These are phyloP conservation scores for Kodamaea suecica DNA, from an alignment of 1,139 yeast genomes.

Conservation along the genomic window DNA sequence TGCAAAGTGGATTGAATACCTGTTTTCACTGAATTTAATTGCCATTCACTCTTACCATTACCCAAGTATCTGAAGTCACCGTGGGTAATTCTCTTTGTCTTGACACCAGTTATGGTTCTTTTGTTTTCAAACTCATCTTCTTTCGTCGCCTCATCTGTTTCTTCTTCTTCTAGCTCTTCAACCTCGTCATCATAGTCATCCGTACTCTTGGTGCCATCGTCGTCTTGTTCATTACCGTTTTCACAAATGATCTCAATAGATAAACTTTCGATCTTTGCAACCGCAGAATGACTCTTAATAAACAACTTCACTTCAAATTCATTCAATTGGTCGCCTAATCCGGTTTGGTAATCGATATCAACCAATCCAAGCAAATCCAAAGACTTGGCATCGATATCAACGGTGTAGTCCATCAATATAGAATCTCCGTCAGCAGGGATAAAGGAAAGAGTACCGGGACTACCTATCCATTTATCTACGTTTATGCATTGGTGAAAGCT, in stretches of 20 bases:
- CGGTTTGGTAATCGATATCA: conserved; percentile 56
- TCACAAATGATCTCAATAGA: conserved; percentile 46
- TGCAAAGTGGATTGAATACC: conserved; percentile 72
- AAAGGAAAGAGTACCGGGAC: conserved; percentile 51
- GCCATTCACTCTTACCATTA: conserved; percentile 67
- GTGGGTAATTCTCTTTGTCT: conserved; percentile 58
- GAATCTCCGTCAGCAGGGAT: conserved; percentile 88
- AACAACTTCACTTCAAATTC: conserved; percentile 75
- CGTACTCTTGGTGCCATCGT: conserved; percentile 5
- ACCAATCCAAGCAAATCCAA: conserved; percentile 49
- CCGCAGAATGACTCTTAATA: conserved; percentile 48
- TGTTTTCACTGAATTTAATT: conserved; percentile 54
- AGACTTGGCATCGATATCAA: conserved; percentile 43
- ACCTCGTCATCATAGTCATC: conserved; percentile 12
- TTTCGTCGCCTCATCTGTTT: conserved; percentile 4
- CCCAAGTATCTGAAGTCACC: conserved; percentile 66
- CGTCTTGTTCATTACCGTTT: conserved; percentile 4
- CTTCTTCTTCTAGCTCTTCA: conserved; percentile 11
- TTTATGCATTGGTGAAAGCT: conserved; percentile 60
- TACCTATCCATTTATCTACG: conserved; percentile 39
- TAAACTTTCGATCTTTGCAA: conserved; percentile 57
- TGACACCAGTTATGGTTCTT: conserved; percentile 29
- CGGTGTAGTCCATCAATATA: conserved; percentile 59
- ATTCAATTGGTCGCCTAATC: conserved; percentile 57
- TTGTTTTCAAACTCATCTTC: conserved; percentile 4